These are phyloP conservation scores for Streptanthus diversifolius DNA, from an alignment of 345 rosid species.

Conservation along the genomic window DNA sequence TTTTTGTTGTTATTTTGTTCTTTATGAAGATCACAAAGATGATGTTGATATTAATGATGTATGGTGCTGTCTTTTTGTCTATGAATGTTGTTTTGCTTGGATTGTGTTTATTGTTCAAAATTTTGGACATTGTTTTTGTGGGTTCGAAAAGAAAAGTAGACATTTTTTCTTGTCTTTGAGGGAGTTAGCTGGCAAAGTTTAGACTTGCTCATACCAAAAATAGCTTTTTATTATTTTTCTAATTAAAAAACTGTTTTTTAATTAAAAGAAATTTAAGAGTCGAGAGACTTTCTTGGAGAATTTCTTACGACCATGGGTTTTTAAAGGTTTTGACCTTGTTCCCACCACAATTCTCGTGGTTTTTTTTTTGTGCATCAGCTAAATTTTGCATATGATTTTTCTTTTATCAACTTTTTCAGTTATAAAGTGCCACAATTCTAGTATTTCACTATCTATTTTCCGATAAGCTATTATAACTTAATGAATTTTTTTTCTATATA, in stretches of 20 bases:
- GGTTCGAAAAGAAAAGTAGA: not conserved
- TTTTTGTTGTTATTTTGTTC: conserved; percentile 20
- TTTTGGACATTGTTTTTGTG: conserved; percentile 29
- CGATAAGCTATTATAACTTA: not conserved
- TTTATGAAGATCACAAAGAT: not conserved
- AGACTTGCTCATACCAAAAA: conserved; percentile 25
- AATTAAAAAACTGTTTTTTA: conserved; percentile 12
- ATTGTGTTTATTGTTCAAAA: conserved; percentile 22
- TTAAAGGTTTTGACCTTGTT: conserved; percentile 6
- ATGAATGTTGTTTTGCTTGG: conserved; percentile 15
- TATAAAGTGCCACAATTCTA: too few relatives aligned
- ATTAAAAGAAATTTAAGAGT: conserved; percentile 16
- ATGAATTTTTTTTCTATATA: too few relatives aligned
- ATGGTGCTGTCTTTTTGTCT: not conserved
- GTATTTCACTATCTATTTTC: not conserved
- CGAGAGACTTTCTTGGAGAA: conserved; percentile 26
- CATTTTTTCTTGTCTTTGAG: conserved; percentile 23
- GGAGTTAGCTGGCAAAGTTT: conserved; percentile 23
- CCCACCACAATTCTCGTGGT: conserved; percentile 5
- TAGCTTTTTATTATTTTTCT: conserved; percentile 15
- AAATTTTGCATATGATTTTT: too few relatives aligned
- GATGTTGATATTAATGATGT: not conserved
- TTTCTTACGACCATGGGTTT: conserved; percentile 13
- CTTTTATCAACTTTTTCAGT: too few relatives aligned
- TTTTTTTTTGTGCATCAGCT: not conserved